Percentiles rank a stretch among this genome's conserved stretches.
Evolutionary conservation across 116 monocot species (phyloP).

Genomic region (Trichopus zeylanicus): DNA sequence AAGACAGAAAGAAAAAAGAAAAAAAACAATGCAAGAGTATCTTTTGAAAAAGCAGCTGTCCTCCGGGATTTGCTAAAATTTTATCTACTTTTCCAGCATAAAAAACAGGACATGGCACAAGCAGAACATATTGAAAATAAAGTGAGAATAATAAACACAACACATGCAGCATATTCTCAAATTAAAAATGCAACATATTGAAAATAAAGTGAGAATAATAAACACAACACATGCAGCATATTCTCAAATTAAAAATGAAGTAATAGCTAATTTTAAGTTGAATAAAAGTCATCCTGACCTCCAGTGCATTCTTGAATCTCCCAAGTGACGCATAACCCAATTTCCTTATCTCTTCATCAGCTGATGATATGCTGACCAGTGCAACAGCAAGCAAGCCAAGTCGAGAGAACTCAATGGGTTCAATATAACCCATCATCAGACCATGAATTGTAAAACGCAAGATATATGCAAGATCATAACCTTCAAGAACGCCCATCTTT

Average conservation of each 20-base stretch:
- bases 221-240: background rate
- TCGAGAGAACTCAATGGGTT: constrained; percentile 73
- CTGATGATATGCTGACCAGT: constrained; percentile 78
- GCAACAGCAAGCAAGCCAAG: constrained; percentile 84
- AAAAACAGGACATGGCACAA: too few species aligned
- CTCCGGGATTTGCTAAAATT: too few species aligned
- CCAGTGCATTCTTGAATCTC: constrained; percentile 53
- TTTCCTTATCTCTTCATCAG: constrained; percentile 57
- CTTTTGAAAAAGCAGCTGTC: too few species aligned
- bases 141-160: background rate
- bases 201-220: too few species aligned
- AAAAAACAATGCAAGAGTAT: too few species aligned
- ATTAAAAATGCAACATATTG: too few species aligned
- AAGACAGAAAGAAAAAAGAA: too few species aligned
- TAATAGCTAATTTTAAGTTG: background rate
- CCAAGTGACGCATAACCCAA: constrained; percentile 78
- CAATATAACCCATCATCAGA: constrained; percentile 62
- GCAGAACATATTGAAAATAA: too few species aligned
- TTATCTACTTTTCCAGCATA: too few species aligned
- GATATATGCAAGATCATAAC: constrained; percentile 82
- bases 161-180: background rate
- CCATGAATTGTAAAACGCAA: constrained; percentile 68
- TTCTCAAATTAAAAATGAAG: background rate
- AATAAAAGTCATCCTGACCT: constrained; percentile 31
- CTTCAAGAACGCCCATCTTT: constrained; percentile 8